Percentiles rank a stretch among this genome's conserved stretches.
phyloP scores from a whole-genome alignment of 331 rosid genomes.

The Rosa hybrid region DNA sequence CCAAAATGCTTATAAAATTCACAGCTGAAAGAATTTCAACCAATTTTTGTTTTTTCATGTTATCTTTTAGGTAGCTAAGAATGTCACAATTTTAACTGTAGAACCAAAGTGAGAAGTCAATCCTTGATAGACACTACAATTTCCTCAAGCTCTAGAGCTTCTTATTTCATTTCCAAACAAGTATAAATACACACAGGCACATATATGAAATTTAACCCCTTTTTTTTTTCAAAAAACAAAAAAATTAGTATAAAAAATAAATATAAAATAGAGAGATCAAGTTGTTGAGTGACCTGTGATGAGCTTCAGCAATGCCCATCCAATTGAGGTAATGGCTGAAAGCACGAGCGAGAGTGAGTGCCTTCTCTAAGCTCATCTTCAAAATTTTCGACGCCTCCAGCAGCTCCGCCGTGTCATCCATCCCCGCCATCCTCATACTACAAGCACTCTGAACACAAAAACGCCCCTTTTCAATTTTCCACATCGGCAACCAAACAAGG shows the following conservation, averaged over 20 bases:
- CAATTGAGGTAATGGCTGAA: conserved; percentile 86
- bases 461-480: not conserved
- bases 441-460: conserved; percentile 66
- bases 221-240: not conserved
- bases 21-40: not conserved
- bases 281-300: conserved; percentile 56
- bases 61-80: not conserved
- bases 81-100: not conserved
- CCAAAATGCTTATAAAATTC: too few relatives aligned
- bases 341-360: conserved; percentile 86
- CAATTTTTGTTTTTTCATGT: not conserved
- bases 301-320: conserved; percentile 94
- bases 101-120: too few relatives aligned
- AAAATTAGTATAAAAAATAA: not conserved
- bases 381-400: conserved; percentile 85
- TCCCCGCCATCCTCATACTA: conserved; percentile 85
- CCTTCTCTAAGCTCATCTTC: conserved; percentile 79
- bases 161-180: not conserved
- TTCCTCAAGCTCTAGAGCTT: not conserved
- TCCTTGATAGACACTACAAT: too few relatives aligned
- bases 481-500: too few relatives aligned
- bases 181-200: too few relatives aligned
- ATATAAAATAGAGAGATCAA: not conserved
- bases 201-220: not conserved
- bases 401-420: conserved; percentile 71